Conservation (phyloP, 805 yeast species). For the Metschnikowia similis region DNA sequence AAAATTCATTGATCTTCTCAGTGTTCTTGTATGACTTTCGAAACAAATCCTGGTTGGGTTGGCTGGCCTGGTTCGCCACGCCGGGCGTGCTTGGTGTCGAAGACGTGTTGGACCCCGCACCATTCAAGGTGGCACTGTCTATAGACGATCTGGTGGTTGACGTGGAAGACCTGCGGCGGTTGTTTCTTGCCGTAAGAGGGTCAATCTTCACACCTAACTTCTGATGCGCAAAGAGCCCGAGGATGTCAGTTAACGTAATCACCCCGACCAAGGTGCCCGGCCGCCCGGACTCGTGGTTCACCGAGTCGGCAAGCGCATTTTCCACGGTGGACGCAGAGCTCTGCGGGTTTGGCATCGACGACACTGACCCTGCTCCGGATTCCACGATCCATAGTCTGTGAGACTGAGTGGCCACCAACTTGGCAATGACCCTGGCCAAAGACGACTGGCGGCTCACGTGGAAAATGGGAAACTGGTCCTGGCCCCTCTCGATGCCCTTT, state of each 20-base stretch:
- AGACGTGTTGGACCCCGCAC: conserved; percentile 1
- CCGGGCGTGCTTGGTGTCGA: conserved; percentile 12
- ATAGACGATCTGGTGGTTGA: conserved; percentile 23
- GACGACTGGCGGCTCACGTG: conserved; percentile 80
- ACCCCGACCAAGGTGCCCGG: conserved; percentile 89
- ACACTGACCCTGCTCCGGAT: conserved; percentile 14
- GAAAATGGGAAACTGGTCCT: conserved; percentile 95
- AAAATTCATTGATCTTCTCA: conserved; percentile 4
- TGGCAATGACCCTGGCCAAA: conserved; percentile 85
- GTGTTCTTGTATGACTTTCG: conserved; percentile 15
- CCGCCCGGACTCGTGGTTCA: conserved; percentile 34
- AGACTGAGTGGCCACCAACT: conserved; percentile 89
- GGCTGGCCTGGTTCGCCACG: conserved; percentile 8
- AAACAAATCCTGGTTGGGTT: conserved; percentile 18
- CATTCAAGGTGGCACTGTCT: conserved; percentile 9
- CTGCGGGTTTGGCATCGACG: conserved; percentile 5
- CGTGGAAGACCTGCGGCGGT: conserved; percentile 64
- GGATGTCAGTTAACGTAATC: conserved; percentile 83
- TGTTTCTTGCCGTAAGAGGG: conserved; percentile 84
- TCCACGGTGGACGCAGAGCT: conserved; percentile 14
- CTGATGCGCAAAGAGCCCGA: conserved; percentile 73
- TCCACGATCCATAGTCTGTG: conserved; percentile 87
- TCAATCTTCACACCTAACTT: conserved; percentile 68
- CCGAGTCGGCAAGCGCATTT: conserved; percentile 10
- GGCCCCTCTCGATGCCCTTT: conserved; percentile 90